These are phyloP conservation scores for Solanum sejunctum DNA, from an alignment of 257 asterid genomes.

Conservation along the genomic window DNA sequence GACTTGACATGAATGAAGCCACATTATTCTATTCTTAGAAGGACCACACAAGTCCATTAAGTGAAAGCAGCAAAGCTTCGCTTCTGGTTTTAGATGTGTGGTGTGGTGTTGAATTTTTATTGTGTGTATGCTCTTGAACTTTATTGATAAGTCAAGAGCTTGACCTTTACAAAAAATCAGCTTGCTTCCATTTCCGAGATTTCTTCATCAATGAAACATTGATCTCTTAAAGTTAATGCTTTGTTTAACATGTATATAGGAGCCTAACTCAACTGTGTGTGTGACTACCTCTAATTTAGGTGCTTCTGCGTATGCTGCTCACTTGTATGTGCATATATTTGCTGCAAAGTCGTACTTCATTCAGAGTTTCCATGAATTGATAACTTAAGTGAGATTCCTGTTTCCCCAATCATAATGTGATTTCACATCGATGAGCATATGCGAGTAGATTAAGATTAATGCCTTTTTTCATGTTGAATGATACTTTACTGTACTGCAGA, in stretches of 20 bases:
- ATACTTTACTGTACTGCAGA: background rate
- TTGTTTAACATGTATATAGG: background rate
- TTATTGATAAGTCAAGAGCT: background rate
- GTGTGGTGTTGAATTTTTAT: background rate
- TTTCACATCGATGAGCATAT: background rate
- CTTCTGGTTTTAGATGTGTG: background rate
- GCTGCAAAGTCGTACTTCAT: background rate
- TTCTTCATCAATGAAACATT: background rate
- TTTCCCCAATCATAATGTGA: background rate
- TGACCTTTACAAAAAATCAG: background rate
- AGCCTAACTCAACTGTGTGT: background rate
- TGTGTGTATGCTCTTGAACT: background rate
- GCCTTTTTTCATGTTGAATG: background rate
- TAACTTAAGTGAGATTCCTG: background rate
- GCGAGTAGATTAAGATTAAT: background rate
- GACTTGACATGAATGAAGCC: background rate
- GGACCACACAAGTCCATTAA: background rate
- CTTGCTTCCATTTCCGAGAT: background rate
- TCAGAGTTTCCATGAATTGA: background rate
- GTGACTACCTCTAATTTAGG: background rate
- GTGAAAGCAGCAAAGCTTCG: background rate
- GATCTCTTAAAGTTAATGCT: background rate
- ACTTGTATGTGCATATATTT: background rate
- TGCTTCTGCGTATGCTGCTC: background rate
- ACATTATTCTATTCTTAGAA: background rate